These are phyloP conservation scores for Fagopyrum esculentum DNA, from an alignment of 148 eudicot genomes.

Conservation along the genomic window DNA sequence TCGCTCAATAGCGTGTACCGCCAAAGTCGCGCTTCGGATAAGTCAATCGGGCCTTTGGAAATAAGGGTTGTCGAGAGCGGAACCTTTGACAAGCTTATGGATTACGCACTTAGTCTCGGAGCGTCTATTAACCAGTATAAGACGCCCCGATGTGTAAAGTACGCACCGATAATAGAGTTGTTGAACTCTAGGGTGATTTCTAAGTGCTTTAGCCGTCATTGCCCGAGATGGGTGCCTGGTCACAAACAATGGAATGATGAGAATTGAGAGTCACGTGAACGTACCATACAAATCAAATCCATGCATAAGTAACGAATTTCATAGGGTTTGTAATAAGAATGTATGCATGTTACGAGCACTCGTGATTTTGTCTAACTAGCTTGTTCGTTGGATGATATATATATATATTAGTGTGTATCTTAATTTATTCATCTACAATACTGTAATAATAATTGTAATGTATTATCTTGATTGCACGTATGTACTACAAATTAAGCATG, in stretches of 20 bases:
- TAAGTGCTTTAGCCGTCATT: conserved; percentile 18
- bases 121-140: conserved; percentile 27
- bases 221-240: conserved; percentile 23
- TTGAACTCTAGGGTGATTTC: conserved; percentile 24
- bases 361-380: no score
- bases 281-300: no score
- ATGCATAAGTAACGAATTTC: no score
- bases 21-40: conserved; percentile 16
- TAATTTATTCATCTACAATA: no score
- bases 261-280: not conserved
- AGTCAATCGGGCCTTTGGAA: conserved; percentile 24
- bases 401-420: no score
- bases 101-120: conserved; percentile 17
- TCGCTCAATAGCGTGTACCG: conserved; percentile 23
- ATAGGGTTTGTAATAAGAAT: no score
- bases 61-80: conserved; percentile 23
- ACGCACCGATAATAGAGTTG: conserved; percentile 22
- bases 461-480: no score
- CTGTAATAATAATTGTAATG: no score
- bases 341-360: no score
- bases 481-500: no score
- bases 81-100: conserved; percentile 28
- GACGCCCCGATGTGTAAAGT: conserved; percentile 21
- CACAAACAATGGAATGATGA: conserved; percentile 19
- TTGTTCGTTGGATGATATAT: no score